Percentiles rank a stretch among this genome's conserved stretches.
Conservation (phyloP, 495 filamentous ascomycete genomes). For the Penicillium maclennaniae region DNA sequence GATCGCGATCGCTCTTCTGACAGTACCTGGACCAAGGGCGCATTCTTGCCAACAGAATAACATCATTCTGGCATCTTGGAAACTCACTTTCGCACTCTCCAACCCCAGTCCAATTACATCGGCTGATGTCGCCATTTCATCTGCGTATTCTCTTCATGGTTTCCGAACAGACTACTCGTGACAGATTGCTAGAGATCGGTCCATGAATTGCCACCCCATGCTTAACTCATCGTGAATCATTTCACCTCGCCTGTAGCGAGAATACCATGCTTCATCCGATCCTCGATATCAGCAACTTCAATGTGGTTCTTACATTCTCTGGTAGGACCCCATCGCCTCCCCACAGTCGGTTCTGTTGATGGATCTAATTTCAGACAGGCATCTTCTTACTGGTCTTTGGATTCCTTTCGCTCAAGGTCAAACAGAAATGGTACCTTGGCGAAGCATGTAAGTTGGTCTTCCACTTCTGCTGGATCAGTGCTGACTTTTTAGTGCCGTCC, state of each 20-base stretch:
- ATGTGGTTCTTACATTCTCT: slow-evolving; percentile 43
- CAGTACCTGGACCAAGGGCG: background rate
- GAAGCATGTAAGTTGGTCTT: slow-evolving; percentile 48
- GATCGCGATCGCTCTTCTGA: background rate
- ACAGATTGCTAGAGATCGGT: background rate
- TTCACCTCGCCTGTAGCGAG: background rate
- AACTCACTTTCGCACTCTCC: background rate
- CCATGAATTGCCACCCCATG: background rate
- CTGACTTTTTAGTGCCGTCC: slow-evolving; percentile 42
- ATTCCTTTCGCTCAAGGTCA: slow-evolving; percentile 50
- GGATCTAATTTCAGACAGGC: slow-evolving; percentile 15
- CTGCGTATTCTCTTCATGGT: background rate
- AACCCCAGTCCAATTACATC: background rate
- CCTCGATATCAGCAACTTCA: slow-evolving; percentile 51
- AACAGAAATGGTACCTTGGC: slow-evolving; percentile 53
- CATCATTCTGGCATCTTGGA: slow-evolving; percentile 3
- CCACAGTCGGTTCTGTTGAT: background rate
- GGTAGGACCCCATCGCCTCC: slow-evolving; percentile 28
- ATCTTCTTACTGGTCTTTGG: slow-evolving; percentile 38
- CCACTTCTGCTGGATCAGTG: background rate
- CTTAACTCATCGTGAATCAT: background rate
- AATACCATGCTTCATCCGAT: slow-evolving; percentile 43
- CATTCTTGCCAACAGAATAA: slow-evolving; percentile 2
- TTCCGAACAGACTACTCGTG: background rate
- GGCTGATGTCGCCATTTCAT: background rate